These are phyloP conservation scores for Pholiota molesta DNA, from an alignment of 768 basidiomycete genomes.

Conservation along the genomic window DNA sequence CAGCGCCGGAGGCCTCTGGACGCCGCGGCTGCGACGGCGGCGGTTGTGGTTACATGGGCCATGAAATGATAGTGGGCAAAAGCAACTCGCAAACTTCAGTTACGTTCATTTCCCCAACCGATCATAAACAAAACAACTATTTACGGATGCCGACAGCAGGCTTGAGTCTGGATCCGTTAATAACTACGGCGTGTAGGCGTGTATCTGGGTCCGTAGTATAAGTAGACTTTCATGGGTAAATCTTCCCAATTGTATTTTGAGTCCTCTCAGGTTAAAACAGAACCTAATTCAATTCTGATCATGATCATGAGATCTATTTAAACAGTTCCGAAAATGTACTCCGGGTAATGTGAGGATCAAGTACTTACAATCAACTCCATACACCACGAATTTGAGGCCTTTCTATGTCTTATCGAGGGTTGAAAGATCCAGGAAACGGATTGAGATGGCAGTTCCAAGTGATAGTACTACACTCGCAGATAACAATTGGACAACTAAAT, in stretches of 20 bases:
- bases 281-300: too few species aligned
- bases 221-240: not conserved
- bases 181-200: not conserved
- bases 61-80: constrained; percentile 15
- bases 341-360: too few species aligned
- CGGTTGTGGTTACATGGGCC: constrained; percentile 18
- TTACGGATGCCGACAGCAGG: not conserved
- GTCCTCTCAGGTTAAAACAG: too few species aligned
- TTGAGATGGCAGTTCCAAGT: too few species aligned
- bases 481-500: too few species aligned
- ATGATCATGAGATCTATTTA: too few species aligned
- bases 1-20: constrained; percentile 18
- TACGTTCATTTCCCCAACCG: constrained; percentile 6
- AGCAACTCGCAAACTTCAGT: constrained; percentile 9
- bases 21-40: constrained; percentile 13
- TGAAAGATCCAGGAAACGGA: too few species aligned
- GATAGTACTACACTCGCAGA: too few species aligned
- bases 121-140: constrained; percentile 1
- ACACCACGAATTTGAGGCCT: too few species aligned
- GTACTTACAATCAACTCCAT: too few species aligned
- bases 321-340: too few species aligned
- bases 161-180: not conserved
- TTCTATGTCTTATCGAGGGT: too few species aligned
- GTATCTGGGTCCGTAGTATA: not conserved
- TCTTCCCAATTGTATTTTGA: not conserved